These are phyloP conservation scores for Podospora didyma DNA, from an alignment of 495 filamentous ascomycete genomes.

Conservation along the genomic window DNA sequence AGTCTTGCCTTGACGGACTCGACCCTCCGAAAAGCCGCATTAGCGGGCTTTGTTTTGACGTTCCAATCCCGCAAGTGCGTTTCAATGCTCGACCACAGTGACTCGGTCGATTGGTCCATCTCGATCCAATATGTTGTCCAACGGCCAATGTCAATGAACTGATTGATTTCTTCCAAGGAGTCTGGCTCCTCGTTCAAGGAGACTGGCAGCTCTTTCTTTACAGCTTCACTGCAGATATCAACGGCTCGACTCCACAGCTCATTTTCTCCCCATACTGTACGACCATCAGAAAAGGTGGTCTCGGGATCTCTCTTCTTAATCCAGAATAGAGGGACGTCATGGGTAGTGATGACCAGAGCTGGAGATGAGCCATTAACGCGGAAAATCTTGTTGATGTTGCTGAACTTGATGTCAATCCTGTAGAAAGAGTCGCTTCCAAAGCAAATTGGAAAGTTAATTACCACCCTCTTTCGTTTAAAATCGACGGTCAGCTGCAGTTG, in stretches of 20 bases:
- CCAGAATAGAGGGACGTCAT: conserved; percentile 63
- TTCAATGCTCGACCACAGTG: conserved; percentile 41
- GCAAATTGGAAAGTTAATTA: conserved; percentile 30
- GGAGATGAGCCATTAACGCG: conserved; percentile 36
- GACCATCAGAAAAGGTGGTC: conserved; percentile 40
- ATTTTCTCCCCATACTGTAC: conserved; percentile 56
- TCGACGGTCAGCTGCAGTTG: no score
- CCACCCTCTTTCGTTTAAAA: conserved; percentile 37
- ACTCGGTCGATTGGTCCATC: conserved; percentile 32
- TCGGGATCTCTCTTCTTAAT: conserved; percentile 43
- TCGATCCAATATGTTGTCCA: conserved; percentile 66
- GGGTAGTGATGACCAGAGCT: conserved; percentile 55
- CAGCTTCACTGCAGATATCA: conserved; percentile 58
- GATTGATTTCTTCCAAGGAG: conserved; percentile 50
- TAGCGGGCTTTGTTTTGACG: conserved; percentile 41
- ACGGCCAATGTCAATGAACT: conserved; percentile 73
- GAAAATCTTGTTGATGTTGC: conserved; percentile 55
- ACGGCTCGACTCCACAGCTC: conserved; percentile 77
- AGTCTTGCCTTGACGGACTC: conserved; percentile 25
- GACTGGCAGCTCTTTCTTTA: conserved; percentile 37
- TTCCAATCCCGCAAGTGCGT: conserved; percentile 71
- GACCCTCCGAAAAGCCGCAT: conserved; percentile 25
- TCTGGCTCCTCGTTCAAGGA: conserved; percentile 48
- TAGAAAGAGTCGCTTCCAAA: conserved; percentile 15
- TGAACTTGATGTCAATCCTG: conserved; percentile 59